Evolutionary conservation across 176 grass and related monocot species (phyloP).

Genomic region (Avena atlantica): DNA sequence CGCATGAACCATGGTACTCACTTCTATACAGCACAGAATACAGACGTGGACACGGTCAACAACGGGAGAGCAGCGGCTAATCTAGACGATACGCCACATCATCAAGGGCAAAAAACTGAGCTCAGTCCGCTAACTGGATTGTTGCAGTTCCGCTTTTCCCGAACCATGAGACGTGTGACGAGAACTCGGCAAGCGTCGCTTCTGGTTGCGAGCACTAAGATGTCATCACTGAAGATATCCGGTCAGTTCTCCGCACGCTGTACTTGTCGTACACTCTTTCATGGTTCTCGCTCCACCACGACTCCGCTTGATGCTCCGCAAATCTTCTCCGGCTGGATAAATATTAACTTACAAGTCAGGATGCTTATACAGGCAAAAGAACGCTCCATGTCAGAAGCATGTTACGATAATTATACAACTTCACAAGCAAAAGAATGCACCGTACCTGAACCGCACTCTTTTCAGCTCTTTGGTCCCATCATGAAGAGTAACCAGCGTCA

Average conservation of each 20-base stretch:
- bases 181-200: not conserved
- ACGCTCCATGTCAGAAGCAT: slow-evolving; percentile 60
- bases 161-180: not conserved
- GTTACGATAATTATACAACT: not conserved
- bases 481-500: slow-evolving; percentile 73
- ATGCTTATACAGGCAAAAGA: not conserved
- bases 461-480: slow-evolving; percentile 95
- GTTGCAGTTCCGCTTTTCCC: not conserved
- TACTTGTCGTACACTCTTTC: slow-evolving; percentile 95
- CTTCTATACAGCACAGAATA: slow-evolving; percentile 46
- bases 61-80: not conserved
- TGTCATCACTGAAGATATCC: slow-evolving; percentile 66
- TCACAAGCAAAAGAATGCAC: not conserved
- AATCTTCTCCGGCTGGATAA: slow-evolving; percentile 77
- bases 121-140: not conserved
- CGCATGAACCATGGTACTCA: not conserved
- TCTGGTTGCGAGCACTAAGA: slow-evolving; percentile 28
- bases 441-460: slow-evolving; percentile 94
- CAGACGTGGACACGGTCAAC: not conserved
- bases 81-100: not conserved
- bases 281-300: slow-evolving; percentile 91
- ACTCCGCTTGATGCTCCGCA: slow-evolving; percentile 83
- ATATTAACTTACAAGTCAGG: not conserved
- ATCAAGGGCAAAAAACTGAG: not conserved
- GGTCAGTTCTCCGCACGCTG: slow-evolving; percentile 66